Conservation (phyloP, 306 rosid species). For the Parietaria judaica region DNA sequence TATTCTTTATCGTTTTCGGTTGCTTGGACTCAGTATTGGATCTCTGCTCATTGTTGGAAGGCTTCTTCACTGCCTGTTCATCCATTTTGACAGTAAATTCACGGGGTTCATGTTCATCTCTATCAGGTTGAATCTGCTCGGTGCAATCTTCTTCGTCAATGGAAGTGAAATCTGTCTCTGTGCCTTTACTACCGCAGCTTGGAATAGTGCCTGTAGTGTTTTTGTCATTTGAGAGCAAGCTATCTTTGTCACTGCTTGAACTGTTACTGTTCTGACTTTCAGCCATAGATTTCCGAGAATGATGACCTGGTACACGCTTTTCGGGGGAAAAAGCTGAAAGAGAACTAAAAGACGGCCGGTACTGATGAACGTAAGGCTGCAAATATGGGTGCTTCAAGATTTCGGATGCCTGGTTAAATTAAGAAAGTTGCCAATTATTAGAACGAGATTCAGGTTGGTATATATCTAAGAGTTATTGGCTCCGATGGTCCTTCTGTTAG, state of each 20-base stretch:
- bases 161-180: conserved; percentile 47
- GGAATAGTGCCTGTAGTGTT: conserved; percentile 28
- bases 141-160: conserved; percentile 54
- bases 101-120: conserved; percentile 41
- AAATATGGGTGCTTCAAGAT: conserved; percentile 90
- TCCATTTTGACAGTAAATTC: conserved; percentile 31
- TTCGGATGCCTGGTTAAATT: conserved; percentile 78
- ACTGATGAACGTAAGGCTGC: conserved; percentile 80
- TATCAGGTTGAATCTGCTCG: conserved; percentile 37
- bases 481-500: no score
- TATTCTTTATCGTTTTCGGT: conserved; percentile 71
- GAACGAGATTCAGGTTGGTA: conserved; percentile 12
- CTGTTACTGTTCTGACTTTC: conserved; percentile 85
- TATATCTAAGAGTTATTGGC: background rate
- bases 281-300: conserved; percentile 58
- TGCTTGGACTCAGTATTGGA: conserved; percentile 50
- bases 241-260: conserved; percentile 83
- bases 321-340: conserved; percentile 45
- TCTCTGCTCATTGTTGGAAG: conserved; percentile 37
- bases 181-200: conserved; percentile 38
- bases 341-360: conserved; percentile 59
- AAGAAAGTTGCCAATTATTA: conserved; percentile 13
- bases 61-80: conserved; percentile 37
- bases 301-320: conserved; percentile 42
- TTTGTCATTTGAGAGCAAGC: conserved; percentile 69